Base-by-base conservation (phyloP, 2,329 filamentous ascomycete species). In the Sporothrix variecibatus region DNA sequence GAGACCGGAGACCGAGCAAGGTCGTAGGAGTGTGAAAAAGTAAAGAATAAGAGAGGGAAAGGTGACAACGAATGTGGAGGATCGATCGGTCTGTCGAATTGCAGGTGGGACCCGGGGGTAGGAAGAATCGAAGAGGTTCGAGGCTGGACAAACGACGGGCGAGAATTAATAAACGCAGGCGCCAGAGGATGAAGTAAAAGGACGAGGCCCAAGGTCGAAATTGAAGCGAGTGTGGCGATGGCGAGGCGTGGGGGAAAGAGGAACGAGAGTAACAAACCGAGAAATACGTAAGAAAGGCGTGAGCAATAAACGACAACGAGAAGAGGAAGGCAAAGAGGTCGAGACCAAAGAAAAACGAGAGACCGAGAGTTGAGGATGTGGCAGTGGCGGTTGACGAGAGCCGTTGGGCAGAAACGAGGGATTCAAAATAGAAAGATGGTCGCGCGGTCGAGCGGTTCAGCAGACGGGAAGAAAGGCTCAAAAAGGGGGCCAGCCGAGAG, bases 61-160 rank as follows among this genome's bases (percentile, higher is more conserved):
- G 70, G 71, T 65, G 26, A 43, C 60, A 65, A 23, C 71, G 60
- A 72, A 53, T 51, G 58, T 72, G 71, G 43, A 65, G 34, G 51
- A 56, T 56, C 31, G n/a, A 20, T 31, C 49, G 67, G 28, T 56
- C 46, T 56, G 49, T 34, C 49, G 49, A 17, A 40, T 17, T 20
- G 23, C 12, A 58, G n/a, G n/a, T n/a, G 26, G 34, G 31, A 26
- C 17, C 49, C 49, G 68, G 9, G 28, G 68, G 64, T 6, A 58
- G 40, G 40, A 58, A 28, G 40, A 43, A 28, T 46, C 69, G 69
- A 72, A n/a, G 69, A 60, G n/a, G 6, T 28, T 49, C 40, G 53
- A 72, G 69, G 26, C 69, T 26, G 68, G 34, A 31, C 38, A 71
- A 38, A 31, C 34, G 34, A 26, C 68, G 68, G 53, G 65, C 38